Percentiles rank a stretch among this genome's conserved stretches.
Evolutionary conservation across 2,329 filamentous ascomycete species (phyloP).

Genomic region (Thielaviopsis musarum): DNA sequence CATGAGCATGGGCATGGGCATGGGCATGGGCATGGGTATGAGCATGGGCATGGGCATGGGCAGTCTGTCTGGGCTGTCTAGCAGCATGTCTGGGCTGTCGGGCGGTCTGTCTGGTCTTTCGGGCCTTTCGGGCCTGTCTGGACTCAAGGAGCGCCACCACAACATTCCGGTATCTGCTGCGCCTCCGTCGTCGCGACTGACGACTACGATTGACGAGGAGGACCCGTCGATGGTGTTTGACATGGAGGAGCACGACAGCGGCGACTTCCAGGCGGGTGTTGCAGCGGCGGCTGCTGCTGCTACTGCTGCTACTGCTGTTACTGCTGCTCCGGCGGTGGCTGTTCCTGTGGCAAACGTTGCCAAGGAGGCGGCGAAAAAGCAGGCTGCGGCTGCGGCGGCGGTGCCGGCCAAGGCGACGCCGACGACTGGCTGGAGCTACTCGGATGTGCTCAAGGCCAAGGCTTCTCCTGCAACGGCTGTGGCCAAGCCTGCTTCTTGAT

Average conservation of each 20-base stretch:
- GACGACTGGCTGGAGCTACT: slow-evolving; percentile 8
- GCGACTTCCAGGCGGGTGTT: not conserved
- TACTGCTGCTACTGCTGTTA: not conserved
- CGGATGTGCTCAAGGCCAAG: slow-evolving; percentile 11
- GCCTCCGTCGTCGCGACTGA: slow-evolving; percentile 3
- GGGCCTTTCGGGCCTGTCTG: not conserved
- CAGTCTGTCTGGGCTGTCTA: not conserved
- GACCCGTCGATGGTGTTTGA: slow-evolving; percentile 10
- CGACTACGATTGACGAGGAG: slow-evolving; percentile 11
- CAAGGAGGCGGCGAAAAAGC: not conserved
- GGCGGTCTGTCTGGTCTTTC: not conserved
- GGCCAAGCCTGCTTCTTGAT: not conserved
- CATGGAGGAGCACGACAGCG: slow-evolving; percentile 10
- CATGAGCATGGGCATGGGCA: not conserved
- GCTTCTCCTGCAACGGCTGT: not conserved
- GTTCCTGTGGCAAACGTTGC: not conserved
- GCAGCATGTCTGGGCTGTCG: not conserved
- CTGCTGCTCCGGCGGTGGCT: not conserved
- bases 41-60: not conserved
- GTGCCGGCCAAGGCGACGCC: not conserved
- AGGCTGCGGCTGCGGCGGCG: not conserved
- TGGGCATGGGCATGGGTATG: not conserved
- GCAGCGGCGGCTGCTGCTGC: not conserved
- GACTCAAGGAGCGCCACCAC: slow-evolving; percentile 1
- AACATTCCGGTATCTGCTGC: not conserved